A percentile compares a stretch with the other conserved stretches of the same genome.
Evolutionary conservation across 169 alveolate species (phyloP).

Genomic region (Cryptosporidium sp.): DNA sequence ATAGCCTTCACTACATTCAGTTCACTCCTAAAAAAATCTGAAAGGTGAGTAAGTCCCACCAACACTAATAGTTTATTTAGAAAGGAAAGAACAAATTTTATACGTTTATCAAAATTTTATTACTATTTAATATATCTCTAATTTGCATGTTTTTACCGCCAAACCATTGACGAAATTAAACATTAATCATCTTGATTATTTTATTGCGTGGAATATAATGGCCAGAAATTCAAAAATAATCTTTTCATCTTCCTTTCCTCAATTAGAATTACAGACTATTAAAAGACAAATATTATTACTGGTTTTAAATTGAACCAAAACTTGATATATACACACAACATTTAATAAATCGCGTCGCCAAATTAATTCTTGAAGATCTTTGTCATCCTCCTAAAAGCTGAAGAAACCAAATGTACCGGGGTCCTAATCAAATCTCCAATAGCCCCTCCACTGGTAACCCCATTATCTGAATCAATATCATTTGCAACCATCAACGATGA

Average conservation of each 20-base stretch:
- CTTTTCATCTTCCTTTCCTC: not conserved
- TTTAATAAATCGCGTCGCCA: not conserved
- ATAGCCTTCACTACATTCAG: not conserved
- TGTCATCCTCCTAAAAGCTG: slow-evolving; percentile 51
- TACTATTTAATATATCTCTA: not conserved
- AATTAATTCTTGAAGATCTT: slow-evolving; percentile 54
- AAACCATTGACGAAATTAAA: not conserved
- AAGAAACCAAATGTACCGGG: slow-evolving; percentile 62
- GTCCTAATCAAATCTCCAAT: slow-evolving; percentile 61
- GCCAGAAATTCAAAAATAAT: not conserved
- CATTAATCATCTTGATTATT: not conserved
- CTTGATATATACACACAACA: not conserved
- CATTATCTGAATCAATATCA: not conserved
- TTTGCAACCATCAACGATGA: not conserved
- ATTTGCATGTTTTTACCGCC: slow-evolving; percentile 22
- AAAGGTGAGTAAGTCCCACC: not conserved
- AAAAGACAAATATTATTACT: not conserved
- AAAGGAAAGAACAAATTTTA: not conserved
- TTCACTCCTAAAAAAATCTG: not conserved
- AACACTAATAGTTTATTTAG: not conserved
- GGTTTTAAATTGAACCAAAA: not conserved
- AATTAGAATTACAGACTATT: not conserved
- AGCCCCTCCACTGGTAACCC: slow-evolving; percentile 1
- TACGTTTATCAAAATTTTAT: not conserved
- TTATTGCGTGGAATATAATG: not conserved